These are phyloP conservation scores for Chaetomiaceae sp. DNA, from an alignment of 2,329 filamentous ascomycete species.

Conservation along the genomic window DNA sequence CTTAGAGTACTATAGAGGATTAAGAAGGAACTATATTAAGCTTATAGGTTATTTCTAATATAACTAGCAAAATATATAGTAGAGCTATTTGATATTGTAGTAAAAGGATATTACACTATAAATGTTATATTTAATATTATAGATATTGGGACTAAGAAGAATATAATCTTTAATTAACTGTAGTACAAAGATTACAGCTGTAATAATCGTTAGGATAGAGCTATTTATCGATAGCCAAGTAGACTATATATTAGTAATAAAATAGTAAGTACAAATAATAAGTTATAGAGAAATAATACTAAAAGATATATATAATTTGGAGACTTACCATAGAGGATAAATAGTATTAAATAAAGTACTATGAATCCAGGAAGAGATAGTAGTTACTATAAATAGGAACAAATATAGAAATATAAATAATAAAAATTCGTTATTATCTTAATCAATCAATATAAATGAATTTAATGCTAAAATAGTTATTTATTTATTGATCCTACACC, in stretches of 20 bases:
- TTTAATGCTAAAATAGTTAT: background rate
- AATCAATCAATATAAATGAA: background rate
- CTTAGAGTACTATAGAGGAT: background rate
- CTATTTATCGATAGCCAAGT: background rate
- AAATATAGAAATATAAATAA: too few species aligned
- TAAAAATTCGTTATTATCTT: background rate
- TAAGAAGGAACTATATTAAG: background rate
- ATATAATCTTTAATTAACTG: conserved; percentile 7
- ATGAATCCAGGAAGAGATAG: background rate
- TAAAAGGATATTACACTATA: too few species aligned
- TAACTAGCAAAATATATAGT: background rate
- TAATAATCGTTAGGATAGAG: conserved; percentile 8
- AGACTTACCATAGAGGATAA: background rate
- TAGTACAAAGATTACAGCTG: conserved; percentile 4
- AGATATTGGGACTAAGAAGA: background rate
- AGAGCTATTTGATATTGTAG: background rate
- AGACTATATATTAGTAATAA: background rate
- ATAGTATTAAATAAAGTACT: background rate
- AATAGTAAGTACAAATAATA: background rate
- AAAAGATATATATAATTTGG: background rate
- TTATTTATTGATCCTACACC: too few species aligned
- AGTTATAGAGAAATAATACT: background rate
- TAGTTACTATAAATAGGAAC: background rate
- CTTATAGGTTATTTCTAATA: background rate
- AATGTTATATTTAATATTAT: conserved; percentile 7